Evolutionary conservation across 2,329 filamentous ascomycete genomes (phyloP), one percentile per base, ranked within the genome.

Genomic region (Dendryphion nanum): DNA sequence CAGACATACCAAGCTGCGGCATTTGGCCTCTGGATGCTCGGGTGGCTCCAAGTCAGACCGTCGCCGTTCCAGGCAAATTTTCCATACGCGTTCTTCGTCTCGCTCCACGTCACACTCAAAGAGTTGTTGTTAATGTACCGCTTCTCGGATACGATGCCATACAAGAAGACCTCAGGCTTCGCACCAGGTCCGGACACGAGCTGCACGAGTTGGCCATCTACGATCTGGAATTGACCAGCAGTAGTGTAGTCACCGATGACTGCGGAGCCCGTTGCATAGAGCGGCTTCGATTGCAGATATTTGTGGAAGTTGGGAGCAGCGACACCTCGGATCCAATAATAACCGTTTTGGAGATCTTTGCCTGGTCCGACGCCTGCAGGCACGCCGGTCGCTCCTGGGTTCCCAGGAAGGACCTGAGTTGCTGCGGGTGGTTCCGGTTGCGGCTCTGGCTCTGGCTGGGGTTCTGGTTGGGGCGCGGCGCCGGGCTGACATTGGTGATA

Each of bases 1-100:
- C 77, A 82, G 36, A 82, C 78, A 46, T 79, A 71, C 77, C 78
- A 82, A 1, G 79, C 78, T 15, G 72, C 74, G 30, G 70, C 52
- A 53, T 82, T 82, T 35, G 76, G 77, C 23, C 78, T 58, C 33
- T 64, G 61, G 21, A 81, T 60, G 17, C 68, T 70, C 1, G 69
- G 54, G 12, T 66, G 68, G 37, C 59, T 69, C 79, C 78, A 82
- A 8, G 73, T 75, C 21, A 81, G 54, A 3, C 76, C 71, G 55
- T 82, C 78, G n/a, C 78, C 78, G 45, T 74, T 71, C 57, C 73
- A 82, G 0, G 61, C 71, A 54, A 82, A 82, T 0, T 71, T 71
- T 5, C 78, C 78, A 41, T 77, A 81, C 0, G 68, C 61, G 55
- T 76, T 79, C 55, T 74, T 68, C 28, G 64, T 69, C 32, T 67